Conservation (phyloP, 208 protist species). For the Wallacemonas sp. region DNA sequence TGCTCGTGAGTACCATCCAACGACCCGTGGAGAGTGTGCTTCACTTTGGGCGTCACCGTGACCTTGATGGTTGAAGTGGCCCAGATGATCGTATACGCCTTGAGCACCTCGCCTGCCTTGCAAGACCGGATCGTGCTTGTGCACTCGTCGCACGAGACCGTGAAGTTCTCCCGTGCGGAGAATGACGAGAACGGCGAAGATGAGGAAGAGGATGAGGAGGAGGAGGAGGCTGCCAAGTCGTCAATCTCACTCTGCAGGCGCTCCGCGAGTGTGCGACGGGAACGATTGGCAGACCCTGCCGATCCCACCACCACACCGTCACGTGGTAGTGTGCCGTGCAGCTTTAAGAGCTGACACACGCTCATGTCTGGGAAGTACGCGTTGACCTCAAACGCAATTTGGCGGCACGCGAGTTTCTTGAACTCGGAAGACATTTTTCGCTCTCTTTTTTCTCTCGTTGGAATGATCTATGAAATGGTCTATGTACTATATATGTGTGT, state of each 20-base stretch:
- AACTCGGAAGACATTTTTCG: constrained; percentile 15
- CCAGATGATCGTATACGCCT: constrained; percentile 59
- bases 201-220: too few relatives aligned
- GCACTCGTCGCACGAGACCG: constrained; percentile 27
- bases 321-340: not conserved
- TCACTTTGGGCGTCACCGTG: not conserved
- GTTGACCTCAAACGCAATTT: constrained; percentile 48
- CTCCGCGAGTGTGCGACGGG: constrained; percentile 17
- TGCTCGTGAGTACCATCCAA: too few relatives aligned
- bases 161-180: constrained; percentile 2
- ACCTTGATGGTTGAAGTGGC: constrained; percentile 41
- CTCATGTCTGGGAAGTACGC: constrained; percentile 57
- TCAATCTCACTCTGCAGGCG: constrained; percentile 14
- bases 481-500: not conserved
- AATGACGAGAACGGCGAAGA: too few relatives aligned
- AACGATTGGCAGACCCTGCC: too few relatives aligned
- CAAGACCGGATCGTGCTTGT: constrained; percentile 33
- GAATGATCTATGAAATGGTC: too few relatives aligned
- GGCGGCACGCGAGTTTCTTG: constrained; percentile 23
- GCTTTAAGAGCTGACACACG: constrained; percentile 32
- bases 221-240: not conserved
- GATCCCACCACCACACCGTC: not conserved
- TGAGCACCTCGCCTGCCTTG: constrained; percentile 36
- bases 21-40: not conserved
- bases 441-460: too few relatives aligned